Base-by-base conservation (phyloP, 148 eudicot genomes). In the Drosera capensis region DNA sequence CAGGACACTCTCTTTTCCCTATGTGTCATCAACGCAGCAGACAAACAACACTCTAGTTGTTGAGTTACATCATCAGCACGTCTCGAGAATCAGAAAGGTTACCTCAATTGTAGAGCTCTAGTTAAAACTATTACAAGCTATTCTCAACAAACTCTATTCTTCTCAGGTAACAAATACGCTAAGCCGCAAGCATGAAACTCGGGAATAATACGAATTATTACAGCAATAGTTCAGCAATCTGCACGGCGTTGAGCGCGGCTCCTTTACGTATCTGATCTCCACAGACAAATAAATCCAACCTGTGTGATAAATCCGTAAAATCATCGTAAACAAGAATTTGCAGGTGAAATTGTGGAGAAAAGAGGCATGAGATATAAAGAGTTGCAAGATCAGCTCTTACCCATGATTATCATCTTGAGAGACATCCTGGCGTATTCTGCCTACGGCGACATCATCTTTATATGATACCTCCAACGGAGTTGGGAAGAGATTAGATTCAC, bases 251-350 rank as follows among this genome's bases (percentile, higher is more conserved):
- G 15, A 90, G 95, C 37, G 87, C 95, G 21, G 95, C 95, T 55
- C 95, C 95, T 65, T 88, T 88, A 55, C 94, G 81, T 62, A 92
- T 92, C 71, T 92, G 99, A 75, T 86, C 96, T 51, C 96, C 93
- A 55, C 99, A 92, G 36, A 81, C 94, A 72, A 92, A 85, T 14
- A 85, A 73, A 59, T 92, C 99, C 82, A 92, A 65, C 66, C 95
- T 92, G 74, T 52, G 45, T 23, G 3, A 40, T 16, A n/a, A 1
- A 1, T 20, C 23, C 25, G 15, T 3, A 24, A 16, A 51, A 16
- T 21, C 18, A 35, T n/a, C 15, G 40, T 38, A 9, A 38, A 16
- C 39, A 6, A 14, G 25, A 22, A 25, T 34, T 1, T 22, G 14
- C 1, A 7, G 19, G 20, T 9, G n/a, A 0, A 49, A 46, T 25